Evolutionary conservation across 345 rosid genomes (phyloP).

Genomic region (Murraya koenigii): DNA sequence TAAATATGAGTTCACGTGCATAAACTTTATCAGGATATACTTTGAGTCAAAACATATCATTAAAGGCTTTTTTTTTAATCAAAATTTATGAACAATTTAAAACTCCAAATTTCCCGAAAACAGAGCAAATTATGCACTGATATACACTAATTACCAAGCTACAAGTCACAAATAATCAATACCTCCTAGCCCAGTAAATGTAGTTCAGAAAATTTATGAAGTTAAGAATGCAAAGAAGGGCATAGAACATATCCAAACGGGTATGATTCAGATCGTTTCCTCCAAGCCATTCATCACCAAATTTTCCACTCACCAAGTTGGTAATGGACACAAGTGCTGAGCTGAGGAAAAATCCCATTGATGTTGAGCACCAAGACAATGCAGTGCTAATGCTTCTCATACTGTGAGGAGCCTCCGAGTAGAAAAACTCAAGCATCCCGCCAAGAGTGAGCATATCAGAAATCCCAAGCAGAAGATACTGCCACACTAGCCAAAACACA

Average conservation of each 20-base stretch:
- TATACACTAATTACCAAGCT: too few relatives aligned
- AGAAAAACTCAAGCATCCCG: slow-evolving; percentile 71
- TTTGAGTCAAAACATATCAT: too few relatives aligned
- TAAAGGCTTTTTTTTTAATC: too few relatives aligned
- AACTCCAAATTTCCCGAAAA: too few relatives aligned
- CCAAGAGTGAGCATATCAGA: slow-evolving; percentile 58
- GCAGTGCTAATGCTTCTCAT: slow-evolving; percentile 55
- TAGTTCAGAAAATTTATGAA: slow-evolving; percentile 45
- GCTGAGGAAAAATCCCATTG: slow-evolving; percentile 59
- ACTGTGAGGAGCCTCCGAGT: slow-evolving; percentile 44
- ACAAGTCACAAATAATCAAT: not conserved
- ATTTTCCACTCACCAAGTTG: slow-evolving; percentile 30
- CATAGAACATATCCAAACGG: slow-evolving; percentile 48
- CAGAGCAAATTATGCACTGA: too few relatives aligned
- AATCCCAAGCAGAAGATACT: slow-evolving; percentile 45
- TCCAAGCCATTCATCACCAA: slow-evolving; percentile 44
- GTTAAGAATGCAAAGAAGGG: slow-evolving; percentile 46
- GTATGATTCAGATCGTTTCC: slow-evolving; percentile 36
- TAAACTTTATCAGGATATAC: too few relatives aligned
- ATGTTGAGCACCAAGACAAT: slow-evolving; percentile 57
- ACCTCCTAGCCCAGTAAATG: slow-evolving; percentile 34
- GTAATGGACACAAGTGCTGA: slow-evolving; percentile 35
- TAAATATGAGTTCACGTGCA: too few relatives aligned
- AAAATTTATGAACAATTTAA: too few relatives aligned
- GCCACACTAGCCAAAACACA: slow-evolving; percentile 54